Evolutionary conservation across 148 eudicot genomes (phyloP).

Genomic region (Fagopyrum esculentum): DNA sequence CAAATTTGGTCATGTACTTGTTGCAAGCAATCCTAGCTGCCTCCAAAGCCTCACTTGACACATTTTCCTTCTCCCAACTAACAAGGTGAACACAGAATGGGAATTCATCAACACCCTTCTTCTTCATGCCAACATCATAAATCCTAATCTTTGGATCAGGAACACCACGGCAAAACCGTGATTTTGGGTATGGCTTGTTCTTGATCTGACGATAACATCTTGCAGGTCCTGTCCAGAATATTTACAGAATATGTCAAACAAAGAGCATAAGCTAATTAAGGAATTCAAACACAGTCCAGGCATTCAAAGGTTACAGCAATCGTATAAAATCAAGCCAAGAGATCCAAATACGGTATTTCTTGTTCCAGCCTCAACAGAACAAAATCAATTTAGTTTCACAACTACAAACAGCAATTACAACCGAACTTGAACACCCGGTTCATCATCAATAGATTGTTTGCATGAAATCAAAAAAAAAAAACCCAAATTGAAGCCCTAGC

Average conservation of each 20-base stretch:
- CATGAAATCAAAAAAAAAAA: neutral
- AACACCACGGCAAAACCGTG: conserved; percentile 40
- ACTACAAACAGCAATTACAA: neutral
- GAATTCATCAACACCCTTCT: conserved; percentile 41
- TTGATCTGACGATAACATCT: conserved; percentile 49
- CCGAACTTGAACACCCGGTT: neutral
- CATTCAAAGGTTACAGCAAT: no score
- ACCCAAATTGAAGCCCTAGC: neutral
- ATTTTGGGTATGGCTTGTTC: conserved; percentile 44
- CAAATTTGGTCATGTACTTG: conserved; percentile 46
- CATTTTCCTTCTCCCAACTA: conserved; percentile 50
- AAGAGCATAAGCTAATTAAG: no score
- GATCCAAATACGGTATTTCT: no score
- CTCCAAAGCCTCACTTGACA: conserved; percentile 43
- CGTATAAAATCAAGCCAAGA: neutral
- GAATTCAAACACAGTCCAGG: neutral
- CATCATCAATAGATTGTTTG: neutral
- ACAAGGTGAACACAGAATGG: conserved; percentile 45
- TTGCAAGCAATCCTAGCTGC: conserved; percentile 52
- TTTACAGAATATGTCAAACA: neutral
- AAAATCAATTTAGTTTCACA: neutral
- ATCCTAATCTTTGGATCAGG: conserved; percentile 25
- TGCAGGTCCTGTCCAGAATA: conserved; percentile 27
- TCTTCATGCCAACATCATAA: conserved; percentile 36
- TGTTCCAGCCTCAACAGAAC: neutral